phyloP scores from a whole-genome alignment of 352 stramenopile species.

The Pythium scleroteichum region DNA sequence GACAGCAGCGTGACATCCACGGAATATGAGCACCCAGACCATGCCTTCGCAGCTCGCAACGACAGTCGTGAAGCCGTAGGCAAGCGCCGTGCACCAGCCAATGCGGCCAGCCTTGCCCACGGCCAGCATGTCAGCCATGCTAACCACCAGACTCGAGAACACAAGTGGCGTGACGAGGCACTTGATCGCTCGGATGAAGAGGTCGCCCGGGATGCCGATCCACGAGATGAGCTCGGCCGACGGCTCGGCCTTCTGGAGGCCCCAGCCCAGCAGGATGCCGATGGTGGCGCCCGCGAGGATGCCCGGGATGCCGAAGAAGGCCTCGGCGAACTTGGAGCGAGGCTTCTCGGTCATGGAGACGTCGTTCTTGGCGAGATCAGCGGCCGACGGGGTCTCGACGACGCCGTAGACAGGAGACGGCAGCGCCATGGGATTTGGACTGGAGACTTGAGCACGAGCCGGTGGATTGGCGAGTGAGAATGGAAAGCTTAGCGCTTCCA shows the following conservation, averaged over 20 bases:
- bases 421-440: slow-evolving; percentile 1
- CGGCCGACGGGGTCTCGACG: slow-evolving; percentile 16
- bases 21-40: slow-evolving; percentile 25
- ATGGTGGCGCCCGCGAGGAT: slow-evolving; percentile 24
- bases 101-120: slow-evolving; percentile 35
- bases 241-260: slow-evolving; percentile 10
- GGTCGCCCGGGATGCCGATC: slow-evolving; percentile 41
- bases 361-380: slow-evolving; percentile 2
- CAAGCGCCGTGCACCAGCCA: slow-evolving; percentile 31
- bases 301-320: slow-evolving; percentile 23
- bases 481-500: not conserved
- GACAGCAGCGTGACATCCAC: slow-evolving; percentile 25
- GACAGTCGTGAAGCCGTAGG: slow-evolving; percentile 28
- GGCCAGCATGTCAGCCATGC: slow-evolving; percentile 39
- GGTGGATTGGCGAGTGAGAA: slow-evolving; percentile 13
- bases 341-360: not conserved
- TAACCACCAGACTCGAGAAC: slow-evolving; percentile 39
- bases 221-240: slow-evolving; percentile 24
- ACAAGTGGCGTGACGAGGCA: slow-evolving; percentile 47
- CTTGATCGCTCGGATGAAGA: slow-evolving; percentile 50
- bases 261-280: slow-evolving; percentile 18
- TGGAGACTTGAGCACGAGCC: slow-evolving; percentile 1
- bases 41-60: slow-evolving; percentile 20
- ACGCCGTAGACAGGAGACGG: slow-evolving; percentile 18
- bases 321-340: slow-evolving; percentile 19